Evolutionary conservation across 768 basidiomycete species (phyloP).

Genomic region (Amanita pallidorosea): DNA sequence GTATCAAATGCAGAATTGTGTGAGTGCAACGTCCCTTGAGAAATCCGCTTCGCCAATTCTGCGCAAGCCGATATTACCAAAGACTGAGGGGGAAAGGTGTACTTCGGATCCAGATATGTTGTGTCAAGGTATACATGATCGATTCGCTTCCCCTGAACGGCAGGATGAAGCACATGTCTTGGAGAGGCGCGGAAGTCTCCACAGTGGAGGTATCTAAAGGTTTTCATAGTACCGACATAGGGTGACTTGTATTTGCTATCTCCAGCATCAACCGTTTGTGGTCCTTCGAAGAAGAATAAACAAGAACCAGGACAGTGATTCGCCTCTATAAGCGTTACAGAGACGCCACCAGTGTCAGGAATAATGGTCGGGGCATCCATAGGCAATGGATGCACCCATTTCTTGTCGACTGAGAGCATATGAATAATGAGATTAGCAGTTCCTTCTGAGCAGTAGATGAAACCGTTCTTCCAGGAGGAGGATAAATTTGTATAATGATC

Average conservation of each 20-base stretch:
- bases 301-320: conserved; percentile 98
- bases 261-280: conserved; percentile 81
- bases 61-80: conserved; percentile 90
- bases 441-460: conserved; percentile 91
- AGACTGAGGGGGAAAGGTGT: conserved; percentile 93
- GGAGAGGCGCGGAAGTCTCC: conserved; percentile 92
- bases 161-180: conserved; percentile 75
- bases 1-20: conserved; percentile 31
- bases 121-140: conserved; percentile 93
- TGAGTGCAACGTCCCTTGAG: conserved; percentile 26
- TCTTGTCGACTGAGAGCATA: conserved; percentile 80
- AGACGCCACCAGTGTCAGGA: conserved; percentile 77
- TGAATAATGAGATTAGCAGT: conserved; percentile 89
- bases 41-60: conserved; percentile 56
- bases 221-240: conserved; percentile 54
- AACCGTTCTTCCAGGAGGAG: conserved; percentile 79
- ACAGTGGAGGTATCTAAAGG: conserved; percentile 90
- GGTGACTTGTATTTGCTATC: conserved; percentile 68
- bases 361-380: conserved; percentile 66
- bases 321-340: conserved; percentile 91
- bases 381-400: conserved; percentile 85
- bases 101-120: conserved; percentile 91
- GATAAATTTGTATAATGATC: conserved; percentile 94
- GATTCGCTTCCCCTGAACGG: conserved; percentile 67
- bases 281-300: conserved; percentile 89